Evolutionary conservation across 1,284 basidiomycete species (phyloP).

Genomic region (Rhodotorula sp.): DNA sequence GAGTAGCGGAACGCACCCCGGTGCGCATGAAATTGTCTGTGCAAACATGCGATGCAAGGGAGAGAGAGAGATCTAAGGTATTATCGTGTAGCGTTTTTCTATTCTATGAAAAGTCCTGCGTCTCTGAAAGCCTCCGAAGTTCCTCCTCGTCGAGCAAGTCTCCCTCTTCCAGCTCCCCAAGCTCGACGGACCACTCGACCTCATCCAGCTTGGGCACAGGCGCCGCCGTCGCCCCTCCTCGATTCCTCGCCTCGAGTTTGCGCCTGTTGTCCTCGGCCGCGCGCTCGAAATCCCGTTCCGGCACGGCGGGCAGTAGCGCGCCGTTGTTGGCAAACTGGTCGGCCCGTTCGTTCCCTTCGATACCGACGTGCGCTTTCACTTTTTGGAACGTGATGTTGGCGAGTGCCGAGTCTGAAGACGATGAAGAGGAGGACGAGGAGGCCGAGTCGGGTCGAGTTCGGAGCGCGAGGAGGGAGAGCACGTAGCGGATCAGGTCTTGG

Average conservation of each 20-base stretch:
- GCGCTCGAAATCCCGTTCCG: conserved; percentile 56
- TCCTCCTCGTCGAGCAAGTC: conserved; percentile 26
- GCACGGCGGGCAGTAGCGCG: conserved; percentile 48
- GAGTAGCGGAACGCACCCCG: no score
- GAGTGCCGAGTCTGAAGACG: conserved; percentile 1
- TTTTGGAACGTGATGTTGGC: conserved; percentile 58
- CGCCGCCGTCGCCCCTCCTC: background rate
- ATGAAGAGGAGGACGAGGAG: no score
- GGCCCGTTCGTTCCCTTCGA: conserved; percentile 73
- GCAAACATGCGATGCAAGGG: background rate
- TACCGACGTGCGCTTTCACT: conserved; percentile 68
- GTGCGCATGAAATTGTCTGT: background rate
- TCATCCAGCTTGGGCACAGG: conserved; percentile 10
- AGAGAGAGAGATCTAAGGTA: background rate
- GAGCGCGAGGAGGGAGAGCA: conserved; percentile 57
- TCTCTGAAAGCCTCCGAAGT: conserved; percentile 20
- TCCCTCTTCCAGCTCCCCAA: conserved; percentile 3
- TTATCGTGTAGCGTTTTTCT: background rate
- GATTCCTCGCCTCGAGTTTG: conserved; percentile 3
- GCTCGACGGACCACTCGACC: conserved; percentile 25
- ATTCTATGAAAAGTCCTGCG: conserved; percentile 20
- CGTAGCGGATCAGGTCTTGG: conserved; percentile 61
- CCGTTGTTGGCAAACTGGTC: conserved; percentile 66
- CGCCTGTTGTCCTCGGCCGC: conserved; percentile 22
- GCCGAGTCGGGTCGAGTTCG: conserved; percentile 47